Evolutionary conservation across 805 yeast species (phyloP), one percentile per base, ranked within the genome.

Genomic region (Schizosaccharomyces octosporus): DNA sequence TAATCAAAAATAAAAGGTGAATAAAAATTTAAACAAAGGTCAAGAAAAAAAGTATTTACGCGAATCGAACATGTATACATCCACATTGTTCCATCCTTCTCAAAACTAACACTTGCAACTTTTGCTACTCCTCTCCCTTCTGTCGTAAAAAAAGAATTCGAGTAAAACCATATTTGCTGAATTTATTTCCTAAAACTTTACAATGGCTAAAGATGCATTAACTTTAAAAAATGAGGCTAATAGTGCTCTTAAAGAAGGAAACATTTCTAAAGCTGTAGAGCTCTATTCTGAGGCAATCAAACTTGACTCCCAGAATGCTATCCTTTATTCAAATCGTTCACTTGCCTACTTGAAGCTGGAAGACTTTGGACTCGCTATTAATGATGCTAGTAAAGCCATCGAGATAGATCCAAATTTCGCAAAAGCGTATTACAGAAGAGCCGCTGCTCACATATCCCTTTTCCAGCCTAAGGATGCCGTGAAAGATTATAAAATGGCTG

Each of bases 281-380:
- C 80, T 82, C 66, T 93, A 93, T 72, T 78, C 95, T 5, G 81
- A 80, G 63, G 97, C 97, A 9, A 81, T 93, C 66, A 80, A 74
- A 21, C 72, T 83, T 63, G 78, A 82, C 66, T 81, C 88, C 62
- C 71, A 76, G 19, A 88, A 87, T 70, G 90, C 89, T n/a, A 85
- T 93, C 19, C 90, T 83, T 72, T 81, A 80, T 65, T 86, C 97
- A 29, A 93, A 93, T 74, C 81, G 98, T 69, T 97, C 98, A n/a
- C 43, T 62, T 69, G 95, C 87, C 0, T 83, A 88, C 66, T 81
- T 90, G 68, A 86, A 87, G 67, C 71, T 82, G 62, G 98, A 90
- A 70, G 83, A 83, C 67, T 89, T 84, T 70, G 97, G 96, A 3
- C 75, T 80, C 61, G 95, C 96, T 0, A 78, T 89, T 2, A 74